Percentiles rank a stretch among this genome's conserved stretches.
These are phyloP conservation scores for Tricholomella constricta DNA, from an alignment of 768 basidiomycete species.

Conservation along the genomic window DNA sequence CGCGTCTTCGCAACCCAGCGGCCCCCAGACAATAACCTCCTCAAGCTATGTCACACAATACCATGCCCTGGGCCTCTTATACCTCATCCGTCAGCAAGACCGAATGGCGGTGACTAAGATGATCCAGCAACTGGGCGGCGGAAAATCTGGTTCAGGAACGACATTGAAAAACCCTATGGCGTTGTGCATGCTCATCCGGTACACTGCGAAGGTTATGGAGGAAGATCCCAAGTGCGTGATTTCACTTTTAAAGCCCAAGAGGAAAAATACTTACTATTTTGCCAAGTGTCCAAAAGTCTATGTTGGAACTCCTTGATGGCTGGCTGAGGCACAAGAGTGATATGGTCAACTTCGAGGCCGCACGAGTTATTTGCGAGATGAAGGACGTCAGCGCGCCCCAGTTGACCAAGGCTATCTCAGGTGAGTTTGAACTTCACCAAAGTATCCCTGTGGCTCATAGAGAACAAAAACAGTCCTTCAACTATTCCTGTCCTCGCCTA, in stretches of 20 bases:
- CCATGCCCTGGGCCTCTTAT: constrained; percentile 91
- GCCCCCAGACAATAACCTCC: constrained; percentile 78
- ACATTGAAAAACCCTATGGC: constrained; percentile 96
- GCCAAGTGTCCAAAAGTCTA: constrained; percentile 82
- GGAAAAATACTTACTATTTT: neutral
- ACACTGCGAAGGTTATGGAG: constrained; percentile 98
- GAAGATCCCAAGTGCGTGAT: constrained; percentile 92
- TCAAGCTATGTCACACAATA: constrained; percentile 96
- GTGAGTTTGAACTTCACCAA: constrained; percentile 45
- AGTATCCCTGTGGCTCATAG: constrained; percentile 7
- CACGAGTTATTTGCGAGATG: constrained; percentile 97
- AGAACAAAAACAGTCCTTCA: constrained; percentile 68
- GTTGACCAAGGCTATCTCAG: constrained; percentile 84
- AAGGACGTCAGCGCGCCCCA: constrained; percentile 77
- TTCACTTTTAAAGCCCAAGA: neutral
- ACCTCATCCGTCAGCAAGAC: constrained; percentile 95
- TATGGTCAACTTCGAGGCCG: constrained; percentile 99
- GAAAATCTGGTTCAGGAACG: constrained; percentile 80
- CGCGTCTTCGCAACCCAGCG: constrained; percentile 51
- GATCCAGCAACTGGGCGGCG: constrained; percentile 96
- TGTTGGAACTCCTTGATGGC: constrained; percentile 91
- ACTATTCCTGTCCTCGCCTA: constrained; percentile 93
- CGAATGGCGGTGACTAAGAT: constrained; percentile 99
- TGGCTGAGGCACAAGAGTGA: constrained; percentile 99
- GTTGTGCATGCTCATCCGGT: constrained; percentile 96